These are phyloP conservation scores for Boletus subcaerulescens DNA, from an alignment of 768 basidiomycete species.

Conservation along the genomic window DNA sequence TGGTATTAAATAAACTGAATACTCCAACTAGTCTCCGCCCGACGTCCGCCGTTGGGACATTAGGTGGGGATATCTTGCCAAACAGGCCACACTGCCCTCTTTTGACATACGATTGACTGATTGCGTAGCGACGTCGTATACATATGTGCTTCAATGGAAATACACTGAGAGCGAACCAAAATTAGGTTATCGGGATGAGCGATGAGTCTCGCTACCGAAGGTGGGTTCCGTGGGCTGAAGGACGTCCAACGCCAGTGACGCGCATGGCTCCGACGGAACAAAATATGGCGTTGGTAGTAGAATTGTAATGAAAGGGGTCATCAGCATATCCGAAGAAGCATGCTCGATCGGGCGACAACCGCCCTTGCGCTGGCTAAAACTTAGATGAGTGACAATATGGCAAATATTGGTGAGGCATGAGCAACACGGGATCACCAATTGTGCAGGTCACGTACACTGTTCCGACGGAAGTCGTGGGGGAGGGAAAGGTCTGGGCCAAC, in stretches of 20 bases:
- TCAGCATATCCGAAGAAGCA: background rate
- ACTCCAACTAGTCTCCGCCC: background rate
- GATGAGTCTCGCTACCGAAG: slow-evolving; percentile 6
- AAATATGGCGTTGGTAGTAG: background rate
- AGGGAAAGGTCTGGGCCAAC: background rate
- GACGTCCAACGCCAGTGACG: background rate
- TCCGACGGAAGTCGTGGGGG: slow-evolving; percentile 15
- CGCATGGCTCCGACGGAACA: slow-evolving; percentile 1
- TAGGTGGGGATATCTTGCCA: slow-evolving; percentile 1
- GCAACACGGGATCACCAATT: background rate
- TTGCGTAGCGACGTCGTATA: background rate
- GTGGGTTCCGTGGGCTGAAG: background rate
- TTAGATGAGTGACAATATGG: background rate
- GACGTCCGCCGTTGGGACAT: background rate
- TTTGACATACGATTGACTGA: background rate
- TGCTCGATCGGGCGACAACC: slow-evolving; percentile 1
- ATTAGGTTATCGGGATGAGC: background rate
- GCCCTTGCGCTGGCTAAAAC: background rate
- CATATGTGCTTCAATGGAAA: background rate
- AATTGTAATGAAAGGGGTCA: background rate
- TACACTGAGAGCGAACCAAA: background rate
- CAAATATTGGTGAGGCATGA: background rate
- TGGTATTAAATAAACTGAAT: background rate
- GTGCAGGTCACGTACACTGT: background rate
- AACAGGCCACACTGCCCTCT: background rate